Evolutionary conservation across 2,329 filamentous ascomycete species (phyloP), one percentile per base, ranked within the genome.

Genomic region (Blastomyces gilchristii): DNA sequence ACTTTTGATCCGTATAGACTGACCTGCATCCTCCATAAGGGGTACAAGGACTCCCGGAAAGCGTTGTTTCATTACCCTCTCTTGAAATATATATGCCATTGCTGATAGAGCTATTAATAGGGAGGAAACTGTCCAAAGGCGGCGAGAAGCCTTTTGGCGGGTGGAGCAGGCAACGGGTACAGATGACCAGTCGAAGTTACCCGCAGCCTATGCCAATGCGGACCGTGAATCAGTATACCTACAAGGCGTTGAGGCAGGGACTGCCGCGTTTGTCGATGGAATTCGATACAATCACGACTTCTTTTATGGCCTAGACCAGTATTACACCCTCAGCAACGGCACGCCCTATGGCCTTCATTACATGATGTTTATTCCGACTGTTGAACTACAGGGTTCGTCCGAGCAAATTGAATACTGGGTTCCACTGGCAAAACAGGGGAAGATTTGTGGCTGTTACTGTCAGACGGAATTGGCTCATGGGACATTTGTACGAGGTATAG

Each of bases 401-500:
- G 64, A 62, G 34, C 64, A 65, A 58, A 56, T 61, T 22, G 62
- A 57, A 45, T 64, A 65, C 37, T 64, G 64, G 64, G 45, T 64
- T 16, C 64, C 64, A 11, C 62, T 60, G 18, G 62, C 62, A 64
- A 65, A 63, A 28, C 57, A 47, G 18, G 62, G 64, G 31, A 62
- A 62, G 25, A 64, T 65, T 25, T 61, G 58, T 53, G 64, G 64
- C 22, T 61, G 62, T 39, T 73, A 72, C 62, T 63, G 63, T 8
- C 71, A 74, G 62, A 73, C 72, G 1, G 71, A 74, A 62, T 64
- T 74, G 12, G 70, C 68, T n/a, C 71, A 72, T 65, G 71, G 71
- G 43, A 71, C 69, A 14, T 68, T 69, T 62, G 71, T 73, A 14
- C 63, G 67, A 34, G 71, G 71, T 16, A 68, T 74, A 34, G 70